Percentiles rank a stretch among this genome's conserved stretches.
phyloP scores from a whole-genome alignment of 495 filamentous ascomycete genomes.

The Lindgomyces ingoldianus region DNA sequence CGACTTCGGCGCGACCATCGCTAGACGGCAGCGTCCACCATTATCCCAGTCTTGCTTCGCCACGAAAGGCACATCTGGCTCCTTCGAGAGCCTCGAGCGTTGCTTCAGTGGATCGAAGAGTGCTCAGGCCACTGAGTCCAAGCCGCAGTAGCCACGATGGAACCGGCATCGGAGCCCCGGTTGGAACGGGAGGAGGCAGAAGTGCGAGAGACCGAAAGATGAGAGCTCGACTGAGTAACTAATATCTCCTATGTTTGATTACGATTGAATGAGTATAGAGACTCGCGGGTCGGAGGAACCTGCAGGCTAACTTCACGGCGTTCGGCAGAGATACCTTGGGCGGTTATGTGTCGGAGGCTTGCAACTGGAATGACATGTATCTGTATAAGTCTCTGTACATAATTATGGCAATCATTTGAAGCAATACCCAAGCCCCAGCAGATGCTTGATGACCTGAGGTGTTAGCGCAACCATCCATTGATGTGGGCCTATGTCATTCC shows the following conservation, averaged over 20 bases:
- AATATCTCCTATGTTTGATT: background rate
- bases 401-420: background rate
- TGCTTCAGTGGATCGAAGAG: slow-evolving; percentile 1
- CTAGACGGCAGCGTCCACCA: background rate
- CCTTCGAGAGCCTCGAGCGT: slow-evolving; percentile 12
- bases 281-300: background rate
- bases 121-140: background rate
- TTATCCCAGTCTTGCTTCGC: background rate
- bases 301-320: background rate
- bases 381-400: too few relatives aligned
- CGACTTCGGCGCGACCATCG: background rate
- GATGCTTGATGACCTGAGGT: too few relatives aligned
- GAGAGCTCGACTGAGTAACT: slow-evolving; percentile 27
- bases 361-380: too few relatives aligned
- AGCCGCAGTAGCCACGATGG: background rate
- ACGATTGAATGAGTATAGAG: background rate
- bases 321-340: slow-evolving; percentile 1
- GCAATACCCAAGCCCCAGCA: background rate
- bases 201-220: slow-evolving; percentile 34
- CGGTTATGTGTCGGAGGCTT: too few relatives aligned
- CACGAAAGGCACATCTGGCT: slow-evolving; percentile 10
- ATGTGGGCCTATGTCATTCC: background rate
- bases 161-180: background rate
- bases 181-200: slow-evolving; percentile 25
- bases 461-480: background rate